Percentiles rank a stretch among this genome's conserved stretches.
Conservation (phyloP, 805 yeast species). For the Monosporozyma solicola region DNA sequence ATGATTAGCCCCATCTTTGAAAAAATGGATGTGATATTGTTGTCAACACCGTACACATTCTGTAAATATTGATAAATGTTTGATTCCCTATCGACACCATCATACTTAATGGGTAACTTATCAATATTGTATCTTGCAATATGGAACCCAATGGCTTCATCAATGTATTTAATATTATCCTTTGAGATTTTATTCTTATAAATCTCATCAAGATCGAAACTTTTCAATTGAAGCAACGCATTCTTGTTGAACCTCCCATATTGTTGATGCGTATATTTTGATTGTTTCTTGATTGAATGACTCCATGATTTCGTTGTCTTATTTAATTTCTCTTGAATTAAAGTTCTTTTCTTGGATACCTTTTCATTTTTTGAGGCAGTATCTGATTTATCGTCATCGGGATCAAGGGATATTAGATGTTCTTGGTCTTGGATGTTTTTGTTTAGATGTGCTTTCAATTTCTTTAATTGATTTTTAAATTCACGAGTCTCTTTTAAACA, state of each 20-base stretch:
- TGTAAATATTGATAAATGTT: slow-evolving; percentile 24
- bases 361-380: slow-evolving; percentile 7
- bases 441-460: slow-evolving; percentile 36
- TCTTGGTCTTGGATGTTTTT: slow-evolving; percentile 22
- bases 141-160: slow-evolving; percentile 39
- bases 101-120: slow-evolving; percentile 26
- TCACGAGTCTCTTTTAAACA: slow-evolving; percentile 27
- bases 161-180: slow-evolving; percentile 22
- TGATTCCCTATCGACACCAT: slow-evolving; percentile 7
- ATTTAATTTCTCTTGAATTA: slow-evolving; percentile 24
- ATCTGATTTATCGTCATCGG: background rate
- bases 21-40: slow-evolving; percentile 30
- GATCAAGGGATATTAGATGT: background rate
- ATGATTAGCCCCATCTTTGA: slow-evolving; percentile 37
- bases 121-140: slow-evolving; percentile 41
- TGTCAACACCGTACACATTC: slow-evolving; percentile 24
- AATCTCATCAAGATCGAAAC: slow-evolving; percentile 28
- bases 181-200: slow-evolving; percentile 28
- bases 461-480: slow-evolving; percentile 31
- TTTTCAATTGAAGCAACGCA: slow-evolving; percentile 23
- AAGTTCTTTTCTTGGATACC: slow-evolving; percentile 12
- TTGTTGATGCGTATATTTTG: slow-evolving; percentile 21
- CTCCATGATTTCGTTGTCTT: slow-evolving; percentile 29
- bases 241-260: slow-evolving; percentile 25
- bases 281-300: slow-evolving; percentile 18